These are phyloP conservation scores for Sporothrix phasma DNA, from an alignment of 2,329 filamentous ascomycete species.

Conservation along the genomic window DNA sequence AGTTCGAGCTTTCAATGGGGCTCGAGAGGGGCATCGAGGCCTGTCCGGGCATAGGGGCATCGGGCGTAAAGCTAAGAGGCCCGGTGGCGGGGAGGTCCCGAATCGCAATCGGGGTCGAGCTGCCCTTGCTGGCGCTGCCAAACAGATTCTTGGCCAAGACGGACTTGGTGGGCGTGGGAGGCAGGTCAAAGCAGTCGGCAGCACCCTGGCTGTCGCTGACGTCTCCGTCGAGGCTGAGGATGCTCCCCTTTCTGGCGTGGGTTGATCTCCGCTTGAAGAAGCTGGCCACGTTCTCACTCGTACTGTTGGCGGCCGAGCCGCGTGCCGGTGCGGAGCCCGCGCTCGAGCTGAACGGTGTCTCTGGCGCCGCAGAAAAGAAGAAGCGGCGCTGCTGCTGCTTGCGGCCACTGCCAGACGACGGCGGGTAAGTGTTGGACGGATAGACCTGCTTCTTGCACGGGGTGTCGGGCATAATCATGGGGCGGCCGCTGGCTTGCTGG, in stretches of 20 bases:
- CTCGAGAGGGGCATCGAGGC: conserved; percentile 20
- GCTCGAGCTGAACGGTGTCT: conserved; percentile 66
- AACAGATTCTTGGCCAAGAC: conserved; percentile 31
- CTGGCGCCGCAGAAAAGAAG: conserved; percentile 68
- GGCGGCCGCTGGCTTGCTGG: conserved; percentile 39
- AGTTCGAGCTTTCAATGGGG: conserved; percentile 46
- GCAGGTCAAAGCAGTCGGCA: conserved; percentile 56
- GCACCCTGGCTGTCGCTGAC: conserved; percentile 29
- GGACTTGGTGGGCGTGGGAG: conserved; percentile 88
- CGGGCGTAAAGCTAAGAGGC: conserved; percentile 5
- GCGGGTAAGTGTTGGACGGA: conserved; percentile 57
- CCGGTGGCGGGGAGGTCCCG: conserved; percentile 10
- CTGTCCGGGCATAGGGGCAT: background rate
- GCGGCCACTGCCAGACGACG: conserved; percentile 48
- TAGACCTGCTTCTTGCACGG: conserved; percentile 82
- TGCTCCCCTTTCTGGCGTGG: conserved; percentile 51
- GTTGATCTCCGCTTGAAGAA: conserved; percentile 51
- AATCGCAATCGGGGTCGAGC: conserved; percentile 18
- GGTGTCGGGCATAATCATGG: conserved; percentile 77
- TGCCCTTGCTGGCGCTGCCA: conserved; percentile 16
- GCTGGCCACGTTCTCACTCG: conserved; percentile 39
- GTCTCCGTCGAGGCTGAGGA: conserved; percentile 73
- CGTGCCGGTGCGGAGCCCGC: conserved; percentile 27
- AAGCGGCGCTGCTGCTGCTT: conserved; percentile 40
- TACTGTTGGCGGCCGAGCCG: conserved; percentile 28